A percentile compares a stretch with the other conserved stretches of the same genome.
These are phyloP conservation scores for Solanum stenotomum DNA, from an alignment of 257 asterid species.

Conservation along the genomic window DNA sequence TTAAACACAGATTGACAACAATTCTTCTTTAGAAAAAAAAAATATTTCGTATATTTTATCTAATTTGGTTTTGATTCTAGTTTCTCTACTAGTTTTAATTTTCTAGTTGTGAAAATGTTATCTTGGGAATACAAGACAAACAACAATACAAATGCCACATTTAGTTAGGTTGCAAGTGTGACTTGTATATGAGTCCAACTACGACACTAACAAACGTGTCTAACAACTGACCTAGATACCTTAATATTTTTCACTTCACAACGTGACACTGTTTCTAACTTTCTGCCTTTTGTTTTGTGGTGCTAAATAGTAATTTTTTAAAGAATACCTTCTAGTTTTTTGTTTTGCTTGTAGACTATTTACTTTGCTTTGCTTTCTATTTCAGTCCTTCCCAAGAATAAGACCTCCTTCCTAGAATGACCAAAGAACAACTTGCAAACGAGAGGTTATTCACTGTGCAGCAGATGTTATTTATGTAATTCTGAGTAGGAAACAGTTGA, in stretches of 20 bases:
- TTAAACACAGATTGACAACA: too few species aligned
- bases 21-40: too few species aligned
- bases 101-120: too few species aligned
- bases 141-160: not conserved
- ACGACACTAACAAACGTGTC: not conserved
- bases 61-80: too few species aligned
- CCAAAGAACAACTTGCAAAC: not conserved
- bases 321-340: not conserved
- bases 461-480: not conserved
- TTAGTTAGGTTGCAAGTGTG: not conserved
- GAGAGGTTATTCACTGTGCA: not conserved
- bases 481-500: not conserved
- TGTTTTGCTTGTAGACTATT: not conserved
- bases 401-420: not conserved
- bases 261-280: not conserved
- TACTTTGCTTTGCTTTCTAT: not conserved
- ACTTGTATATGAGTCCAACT: not conserved
- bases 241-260: not conserved
- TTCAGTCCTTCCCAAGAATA: not conserved
- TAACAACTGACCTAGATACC: not conserved
- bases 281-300: not conserved
- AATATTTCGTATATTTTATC: too few species aligned
- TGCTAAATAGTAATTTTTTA: not conserved
- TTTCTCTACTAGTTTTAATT: too few species aligned
- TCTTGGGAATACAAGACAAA: too few species aligned